These are phyloP conservation scores for Russula earlei DNA, from an alignment of 768 basidiomycete species.

Conservation along the genomic window DNA sequence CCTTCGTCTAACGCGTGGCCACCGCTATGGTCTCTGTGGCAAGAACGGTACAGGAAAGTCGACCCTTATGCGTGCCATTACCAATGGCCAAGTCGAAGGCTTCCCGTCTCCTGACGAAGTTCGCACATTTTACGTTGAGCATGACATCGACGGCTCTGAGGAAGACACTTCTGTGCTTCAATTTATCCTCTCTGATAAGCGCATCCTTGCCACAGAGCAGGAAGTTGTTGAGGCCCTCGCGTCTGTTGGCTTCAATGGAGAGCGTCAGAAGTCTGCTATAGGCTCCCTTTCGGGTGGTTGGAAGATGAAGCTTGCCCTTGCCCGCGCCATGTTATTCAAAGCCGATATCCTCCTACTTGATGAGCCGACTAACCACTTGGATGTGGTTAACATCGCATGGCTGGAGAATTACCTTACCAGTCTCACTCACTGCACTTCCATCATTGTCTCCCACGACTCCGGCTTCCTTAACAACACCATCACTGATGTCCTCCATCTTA, in stretches of 20 bases:
- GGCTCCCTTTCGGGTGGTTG: constrained; percentile 94
- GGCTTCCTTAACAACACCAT: constrained; percentile 97
- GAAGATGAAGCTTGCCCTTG: constrained; percentile 99
- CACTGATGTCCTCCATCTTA: constrained; percentile 94
- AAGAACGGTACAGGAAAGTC: constrained; percentile 99
- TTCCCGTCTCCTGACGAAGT: constrained; percentile 97
- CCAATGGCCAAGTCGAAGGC: constrained; percentile 93
- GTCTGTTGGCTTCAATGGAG: constrained; percentile 86
- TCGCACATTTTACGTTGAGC: constrained; percentile 98
- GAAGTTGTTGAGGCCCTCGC: constrained; percentile 76
- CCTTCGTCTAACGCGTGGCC: constrained; percentile 95
- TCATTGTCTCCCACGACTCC: constrained; percentile 98
- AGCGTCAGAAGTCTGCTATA: constrained; percentile 77
- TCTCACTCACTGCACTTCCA: constrained; percentile 88
- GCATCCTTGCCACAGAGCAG: constrained; percentile 57
- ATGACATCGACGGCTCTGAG: constrained; percentile 96
- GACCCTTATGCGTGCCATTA: constrained; percentile 87
- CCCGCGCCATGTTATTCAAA: constrained; percentile 95
- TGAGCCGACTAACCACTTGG: constrained; percentile 95
- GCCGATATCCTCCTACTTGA: constrained; percentile 95
- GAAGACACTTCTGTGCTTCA: constrained; percentile 83
- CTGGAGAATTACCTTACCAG: constrained; percentile 86
- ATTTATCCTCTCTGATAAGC: constrained; percentile 81
- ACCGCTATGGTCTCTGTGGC: constrained; percentile 97
- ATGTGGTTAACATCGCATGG: constrained; percentile 97